Evolutionary conservation across 306 rosid species (phyloP), one percentile per base, ranked within the genome.

Genomic region (Cucurbita argyrosperma): DNA sequence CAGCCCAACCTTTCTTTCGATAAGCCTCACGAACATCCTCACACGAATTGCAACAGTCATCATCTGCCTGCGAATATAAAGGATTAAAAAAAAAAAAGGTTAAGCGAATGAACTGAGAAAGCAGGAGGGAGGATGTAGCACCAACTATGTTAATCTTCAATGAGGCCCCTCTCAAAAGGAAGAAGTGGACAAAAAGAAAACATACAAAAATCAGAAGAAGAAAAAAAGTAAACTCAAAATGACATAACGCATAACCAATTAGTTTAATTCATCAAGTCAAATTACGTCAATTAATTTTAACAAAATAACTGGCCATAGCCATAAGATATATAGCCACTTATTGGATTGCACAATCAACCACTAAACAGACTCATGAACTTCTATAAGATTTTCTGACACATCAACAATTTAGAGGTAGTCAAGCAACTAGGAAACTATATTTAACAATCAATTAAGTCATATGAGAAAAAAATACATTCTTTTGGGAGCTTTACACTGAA

Each of bases 1-100:
- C 58, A 0, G 84, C 97, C 99, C 99, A 95, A 42, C 99, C 99
- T 83, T 91, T 91, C 87, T 87, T 91, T 23, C 80, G 88, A 83
- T 95, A 95, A 67, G 99, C 97, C 86, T 91, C 99, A 10, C 97
- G 97, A 74, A 95, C 97, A 12, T 95, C 99, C 86, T 95, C 97
- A 40, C 99, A 91, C 38, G 87, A 73, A 82, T 91, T 91, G 82
- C 97, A 95, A 76, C 99, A 95, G 4, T 95, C 93, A 6, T 95
- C 96, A 68, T 95, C 96, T 50, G 90, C 21, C 99, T 95, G 84
- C 64, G 81, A 73, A 37, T 6, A 9, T 26, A 46, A 65, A 56
- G 10, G 26, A 77, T 14, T 49, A 5, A 2, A 13, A 64, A 42
- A 68, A 35, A 5, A 52, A 46, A 51, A 45, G 16, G 23, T 40